Base-by-base conservation (phyloP, 2,329 filamentous ascomycete species). In the Elsinoe ampelina region DNA sequence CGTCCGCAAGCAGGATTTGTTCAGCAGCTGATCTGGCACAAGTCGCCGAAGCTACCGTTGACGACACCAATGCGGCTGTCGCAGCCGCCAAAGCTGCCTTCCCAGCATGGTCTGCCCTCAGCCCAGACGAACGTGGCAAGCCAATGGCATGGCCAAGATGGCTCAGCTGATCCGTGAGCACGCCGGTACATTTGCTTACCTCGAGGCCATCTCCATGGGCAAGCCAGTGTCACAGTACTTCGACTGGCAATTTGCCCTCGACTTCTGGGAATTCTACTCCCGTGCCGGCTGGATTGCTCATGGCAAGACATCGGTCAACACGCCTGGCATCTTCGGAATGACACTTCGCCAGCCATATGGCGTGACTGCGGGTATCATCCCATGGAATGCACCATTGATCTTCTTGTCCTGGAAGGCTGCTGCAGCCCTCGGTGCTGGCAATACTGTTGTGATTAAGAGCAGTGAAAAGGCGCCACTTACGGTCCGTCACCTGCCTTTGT, bases 381-480 rank as follows among this genome's bases (percentile, higher is more conserved):
- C 80, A 0, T 83, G 80, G 78, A 82, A 82, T 60, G 72, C 71
- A 0, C 73, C 79, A 0, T 61, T 80, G 2, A 56, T 74, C 1
- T 75, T 77, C 59, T 71, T 78, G 26, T 69, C 67, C 0, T 66
- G 68, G 68, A 85, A 85, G 67, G 69, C 82, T 34, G 81, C 79
- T 1, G 80, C 82, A 0, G 82, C 81, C 0, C 70, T 85, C 30
- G 80, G 79, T 0, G 77, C 78, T 0, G 81, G 81, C 1, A 83
- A 83, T 65, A 75, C 75, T 19, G 76, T 85, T 39, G 68, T 85
- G 1, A 66, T 85, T 30, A 85, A 86, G 69, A 79, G 80, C 8
- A 81, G 78, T 58, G 82, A 86, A 69, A 77, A 82, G 62, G 80
- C 82, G 0, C 83, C 83, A 0, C 67, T 86, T 54, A 80, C 79